Percentiles rank a stretch among this genome's conserved stretches.
phyloP scores from a whole-genome alignment of 2,329 filamentous ascomycete genomes.

The Dactylellina haptotyla region DNA sequence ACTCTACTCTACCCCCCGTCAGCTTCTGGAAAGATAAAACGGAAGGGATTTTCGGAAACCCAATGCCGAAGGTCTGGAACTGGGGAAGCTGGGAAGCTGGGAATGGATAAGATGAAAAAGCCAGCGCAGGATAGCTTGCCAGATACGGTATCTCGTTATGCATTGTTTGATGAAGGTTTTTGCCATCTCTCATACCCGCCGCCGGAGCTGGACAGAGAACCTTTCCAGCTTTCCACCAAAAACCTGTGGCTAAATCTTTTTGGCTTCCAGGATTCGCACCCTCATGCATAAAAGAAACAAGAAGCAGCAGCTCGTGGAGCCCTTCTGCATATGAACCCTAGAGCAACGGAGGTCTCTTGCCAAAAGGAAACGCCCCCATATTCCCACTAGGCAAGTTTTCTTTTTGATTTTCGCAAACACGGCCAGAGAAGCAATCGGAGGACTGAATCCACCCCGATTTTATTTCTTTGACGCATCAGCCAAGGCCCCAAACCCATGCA shows the following conservation, averaged over 20 bases:
- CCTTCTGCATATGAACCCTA: conserved; percentile 14
- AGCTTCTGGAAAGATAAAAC: neutral
- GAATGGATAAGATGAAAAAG: conserved; percentile 7
- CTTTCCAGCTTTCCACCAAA: no score
- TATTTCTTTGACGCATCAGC: neutral
- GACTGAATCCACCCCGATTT: neutral
- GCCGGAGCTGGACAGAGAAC: conserved; percentile 19
- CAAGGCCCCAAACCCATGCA: conserved; percentile 4
- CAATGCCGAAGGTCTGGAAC: conserved; percentile 1
- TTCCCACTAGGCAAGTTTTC: no score
- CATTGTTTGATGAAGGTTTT: conserved; percentile 20
- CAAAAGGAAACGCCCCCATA: no score
- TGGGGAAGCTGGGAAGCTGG: conserved; percentile 13
- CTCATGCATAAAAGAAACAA: conserved; percentile 4
- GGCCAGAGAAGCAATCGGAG: neutral
- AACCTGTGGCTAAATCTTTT: conserved; percentile 21
- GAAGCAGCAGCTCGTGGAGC: neutral
- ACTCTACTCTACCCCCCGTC: no score
- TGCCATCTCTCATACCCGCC: neutral
- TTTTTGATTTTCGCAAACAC: conserved; percentile 9
- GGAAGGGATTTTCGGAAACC: neutral
- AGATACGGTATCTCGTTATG: conserved; percentile 16
- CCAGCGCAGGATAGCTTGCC: conserved; percentile 4
- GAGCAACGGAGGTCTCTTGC: neutral
- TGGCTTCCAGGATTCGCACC: neutral